phyloP scores from a whole-genome alignment of 2,329 filamentous ascomycete species.

The Lachnellula cervina region DNA sequence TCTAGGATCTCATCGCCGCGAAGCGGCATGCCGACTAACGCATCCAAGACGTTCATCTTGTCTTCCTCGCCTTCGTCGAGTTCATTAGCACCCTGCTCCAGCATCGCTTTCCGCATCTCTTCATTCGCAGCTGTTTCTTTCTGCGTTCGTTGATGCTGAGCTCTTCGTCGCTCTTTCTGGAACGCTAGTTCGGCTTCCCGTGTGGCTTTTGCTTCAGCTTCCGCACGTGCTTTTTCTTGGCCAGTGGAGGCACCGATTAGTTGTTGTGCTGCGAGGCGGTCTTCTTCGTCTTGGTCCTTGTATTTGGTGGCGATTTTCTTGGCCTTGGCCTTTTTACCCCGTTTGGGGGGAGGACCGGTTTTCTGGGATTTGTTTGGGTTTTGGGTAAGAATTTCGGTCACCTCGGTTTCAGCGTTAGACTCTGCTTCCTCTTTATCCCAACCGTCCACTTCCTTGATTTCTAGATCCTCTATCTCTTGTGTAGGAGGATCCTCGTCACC shows the following conservation, averaged over 20 bases:
- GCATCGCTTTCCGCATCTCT: slow-evolving; percentile 56
- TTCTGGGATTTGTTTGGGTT: slow-evolving; percentile 39
- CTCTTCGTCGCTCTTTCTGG: slow-evolving; percentile 67
- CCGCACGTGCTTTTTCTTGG: slow-evolving; percentile 62
- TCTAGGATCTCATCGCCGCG: slow-evolving; percentile 79
- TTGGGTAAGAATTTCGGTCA: slow-evolving; percentile 16
- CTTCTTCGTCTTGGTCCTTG: slow-evolving; percentile 90
- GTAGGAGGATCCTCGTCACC: slow-evolving; percentile 19
- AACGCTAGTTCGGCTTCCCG: slow-evolving; percentile 69
- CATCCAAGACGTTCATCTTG: slow-evolving; percentile 55
- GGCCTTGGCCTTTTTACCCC: slow-evolving; percentile 75
- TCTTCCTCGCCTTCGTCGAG: slow-evolving; percentile 55
- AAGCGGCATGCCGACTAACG: slow-evolving; percentile 71
- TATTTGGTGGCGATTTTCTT: slow-evolving; percentile 90
- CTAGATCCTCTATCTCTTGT: slow-evolving; percentile 21
- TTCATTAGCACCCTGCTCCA: slow-evolving; percentile 54
- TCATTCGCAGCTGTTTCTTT: slow-evolving; percentile 73
- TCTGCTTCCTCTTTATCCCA: slow-evolving; percentile 33
- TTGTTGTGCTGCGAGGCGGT: slow-evolving; percentile 74
- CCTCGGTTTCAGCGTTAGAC: slow-evolving; percentile 15
- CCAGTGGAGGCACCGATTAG: slow-evolving; percentile 76
- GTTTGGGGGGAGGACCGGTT: slow-evolving; percentile 45
- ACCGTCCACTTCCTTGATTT: slow-evolving; percentile 12
- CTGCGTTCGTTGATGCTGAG: slow-evolving; percentile 75
- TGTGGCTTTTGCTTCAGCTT: slow-evolving; percentile 60